These are phyloP conservation scores for Catunica adiposa DNA, from an alignment of 2,329 filamentous ascomycete genomes.

Conservation along the genomic window DNA sequence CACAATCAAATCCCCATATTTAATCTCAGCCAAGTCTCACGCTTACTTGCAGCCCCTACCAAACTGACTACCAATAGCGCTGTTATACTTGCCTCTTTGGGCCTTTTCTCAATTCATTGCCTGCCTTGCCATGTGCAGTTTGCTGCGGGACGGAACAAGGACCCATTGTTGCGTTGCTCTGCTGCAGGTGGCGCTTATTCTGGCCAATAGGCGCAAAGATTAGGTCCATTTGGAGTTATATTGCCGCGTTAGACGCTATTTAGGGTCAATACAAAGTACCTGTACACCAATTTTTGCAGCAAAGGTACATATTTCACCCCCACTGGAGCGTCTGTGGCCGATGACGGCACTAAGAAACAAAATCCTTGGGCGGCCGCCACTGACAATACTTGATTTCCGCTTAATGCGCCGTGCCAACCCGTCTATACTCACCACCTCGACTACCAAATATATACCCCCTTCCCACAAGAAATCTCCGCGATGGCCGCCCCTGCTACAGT, in stretches of 20 bases:
- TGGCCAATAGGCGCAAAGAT: neutral
- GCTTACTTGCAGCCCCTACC: too few relatives aligned
- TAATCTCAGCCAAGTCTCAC: too few relatives aligned
- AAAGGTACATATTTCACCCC: neutral
- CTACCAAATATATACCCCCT: neutral
- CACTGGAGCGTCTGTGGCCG: neutral
- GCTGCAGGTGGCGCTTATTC: neutral
- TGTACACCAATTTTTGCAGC: neutral
- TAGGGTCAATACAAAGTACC: neutral
- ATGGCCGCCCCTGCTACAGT: neutral
- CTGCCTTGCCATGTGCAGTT: neutral
- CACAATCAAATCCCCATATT: too few relatives aligned
- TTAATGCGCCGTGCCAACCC: neutral
- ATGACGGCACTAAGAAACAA: constrained; percentile 9
- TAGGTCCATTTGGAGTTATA: too few relatives aligned
- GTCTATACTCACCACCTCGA: neutral
- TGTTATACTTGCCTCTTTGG: neutral
- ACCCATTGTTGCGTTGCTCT: neutral
- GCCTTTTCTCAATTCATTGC: neutral
- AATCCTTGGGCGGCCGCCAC: neutral
- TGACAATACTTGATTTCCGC: neutral
- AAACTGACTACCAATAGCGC: neutral
- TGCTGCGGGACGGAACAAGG: neutral
- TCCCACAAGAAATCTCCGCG: neutral
- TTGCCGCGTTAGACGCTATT: constrained; percentile 5